Evolutionary conservation across 331 rosid species (phyloP), one percentile per base, ranked within the genome.

Genomic region (Phaseolus coccineus): DNA sequence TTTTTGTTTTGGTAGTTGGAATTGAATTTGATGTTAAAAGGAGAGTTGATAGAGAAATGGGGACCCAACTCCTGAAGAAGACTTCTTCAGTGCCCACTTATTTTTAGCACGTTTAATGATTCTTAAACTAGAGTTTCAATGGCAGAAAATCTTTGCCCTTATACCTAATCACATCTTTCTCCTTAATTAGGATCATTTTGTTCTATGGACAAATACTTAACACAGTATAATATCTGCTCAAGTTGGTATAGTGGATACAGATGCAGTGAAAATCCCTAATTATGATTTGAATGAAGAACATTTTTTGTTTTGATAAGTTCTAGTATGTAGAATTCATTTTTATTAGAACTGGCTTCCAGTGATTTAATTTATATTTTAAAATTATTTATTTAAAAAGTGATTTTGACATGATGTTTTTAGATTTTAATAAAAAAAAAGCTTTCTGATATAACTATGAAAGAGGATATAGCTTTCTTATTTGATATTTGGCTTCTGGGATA

Each of bases 21-120:
- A 28, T 71, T 61, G 39, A 33, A 25, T 37, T 71, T 71, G 56
- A 72, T 63, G 58, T 10, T 50, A 19, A 67, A 4, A 40, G n/a
- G 31, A 2, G 65, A 9, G 57, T 52, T 68, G 61, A 80, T 50
- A 30, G 30, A 64, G n/a, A 40, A 53, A 63, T 40, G n/a, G 73
- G 74, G 61, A 55, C 79, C 73, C 72, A 10, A 63, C 6, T 50
- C 47, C 28, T 11, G 78, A 79, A 33, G 30, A 69, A 35, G 48
- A 73, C 73, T 80, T 72, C 73, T 80, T 72, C 19, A 52, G 73
- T 64, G 22, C 37, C 52, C 61, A 35, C 42, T 30, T 69, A n/a
- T 7, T 55, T 33, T 55, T 39, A 39, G 74, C 53, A 53, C 57
- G 24, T 64, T 35, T 66, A 52, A 77, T 61, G 56, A 79, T 61